Evolutionary conservation across 1,139 yeast genomes (phyloP).

Genomic region (Saccharomyces hybrid): DNA sequence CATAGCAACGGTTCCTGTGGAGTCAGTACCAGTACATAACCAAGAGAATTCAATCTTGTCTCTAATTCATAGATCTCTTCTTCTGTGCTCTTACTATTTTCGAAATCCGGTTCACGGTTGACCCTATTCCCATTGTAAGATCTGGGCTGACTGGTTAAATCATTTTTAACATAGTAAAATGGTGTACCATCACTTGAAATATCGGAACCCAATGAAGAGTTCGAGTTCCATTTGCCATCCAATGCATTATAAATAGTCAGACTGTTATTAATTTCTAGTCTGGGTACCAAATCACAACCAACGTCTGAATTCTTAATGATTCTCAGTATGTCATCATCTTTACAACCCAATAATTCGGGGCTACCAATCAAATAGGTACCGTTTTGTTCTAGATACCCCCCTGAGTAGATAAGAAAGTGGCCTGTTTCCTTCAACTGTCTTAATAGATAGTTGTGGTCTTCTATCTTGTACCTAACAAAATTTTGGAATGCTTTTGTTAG

Average conservation of each 20-base stretch:
- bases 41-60: constrained; percentile 31
- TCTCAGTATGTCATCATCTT: constrained; percentile 33
- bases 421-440: constrained; percentile 47
- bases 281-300: constrained; percentile 34
- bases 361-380: constrained; percentile 44
- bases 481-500: constrained; percentile 70
- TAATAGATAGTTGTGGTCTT: constrained; percentile 49
- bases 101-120: constrained; percentile 9
- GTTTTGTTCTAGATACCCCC: constrained; percentile 56
- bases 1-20: constrained; percentile 83
- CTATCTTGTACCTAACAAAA: constrained; percentile 59
- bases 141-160: constrained; percentile 5
- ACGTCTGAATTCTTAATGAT: constrained; percentile 33
- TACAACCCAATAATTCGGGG: constrained; percentile 32
- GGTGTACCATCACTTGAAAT: constrained; percentile 21
- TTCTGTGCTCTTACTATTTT: constrained; percentile 31
- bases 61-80: constrained; percentile 31
- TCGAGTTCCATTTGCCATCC: constrained; percentile 20
- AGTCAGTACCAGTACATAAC: constrained; percentile 66
- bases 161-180: constrained; percentile 21
- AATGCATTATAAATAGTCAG: constrained; percentile 26
- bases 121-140: constrained; percentile 7
- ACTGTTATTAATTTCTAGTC: constrained; percentile 29
- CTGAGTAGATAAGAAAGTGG: constrained; percentile 74
- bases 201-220: constrained; percentile 20